These are phyloP conservation scores for Blastobotrys serpentis DNA, from an alignment of 1,139 yeast genomes.

Conservation along the genomic window DNA sequence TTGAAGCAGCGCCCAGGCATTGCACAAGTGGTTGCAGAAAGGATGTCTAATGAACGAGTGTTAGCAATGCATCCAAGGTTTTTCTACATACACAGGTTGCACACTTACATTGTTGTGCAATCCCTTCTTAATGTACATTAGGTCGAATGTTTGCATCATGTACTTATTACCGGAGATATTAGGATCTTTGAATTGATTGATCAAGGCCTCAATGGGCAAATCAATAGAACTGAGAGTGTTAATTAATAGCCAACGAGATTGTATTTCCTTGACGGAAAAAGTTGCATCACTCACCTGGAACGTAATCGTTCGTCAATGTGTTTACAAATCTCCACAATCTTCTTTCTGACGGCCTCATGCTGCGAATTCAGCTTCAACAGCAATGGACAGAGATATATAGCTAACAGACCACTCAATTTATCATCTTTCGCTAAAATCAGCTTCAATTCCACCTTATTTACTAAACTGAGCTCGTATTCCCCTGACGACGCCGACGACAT, in stretches of 20 bases:
- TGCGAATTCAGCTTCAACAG: conserved; percentile 76
- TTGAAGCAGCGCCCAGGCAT: conserved; percentile 12
- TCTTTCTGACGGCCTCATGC: conserved; percentile 62
- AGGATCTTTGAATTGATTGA: conserved; percentile 63
- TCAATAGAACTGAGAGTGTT: conserved; percentile 43
- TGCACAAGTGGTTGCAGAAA: conserved; percentile 9
- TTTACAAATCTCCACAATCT: conserved; percentile 65
- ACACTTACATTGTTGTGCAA: conserved; percentile 22
- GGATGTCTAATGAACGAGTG: conserved; percentile 3
- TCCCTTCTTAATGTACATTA: conserved; percentile 66
- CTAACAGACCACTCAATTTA: conserved; percentile 61
- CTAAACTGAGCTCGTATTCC: conserved; percentile 37
- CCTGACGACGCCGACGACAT: conserved; percentile 17
- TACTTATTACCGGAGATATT: conserved; percentile 46
- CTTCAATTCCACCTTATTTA: conserved; percentile 66
- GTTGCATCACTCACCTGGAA: conserved; percentile 39
- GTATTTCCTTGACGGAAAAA: background rate
- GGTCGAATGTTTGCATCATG: conserved; percentile 61
- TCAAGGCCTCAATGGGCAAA: conserved; percentile 61
- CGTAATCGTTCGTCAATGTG: conserved; percentile 67
- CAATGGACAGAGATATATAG: conserved; percentile 70
- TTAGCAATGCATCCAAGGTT: too few species aligned
- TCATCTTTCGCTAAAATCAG: conserved; percentile 74
- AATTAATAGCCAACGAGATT: too few species aligned
- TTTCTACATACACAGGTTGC: too few species aligned